phyloP scores from a whole-genome alignment of 2,329 filamentous ascomycete species.

The Scytalidium sp. region DNA sequence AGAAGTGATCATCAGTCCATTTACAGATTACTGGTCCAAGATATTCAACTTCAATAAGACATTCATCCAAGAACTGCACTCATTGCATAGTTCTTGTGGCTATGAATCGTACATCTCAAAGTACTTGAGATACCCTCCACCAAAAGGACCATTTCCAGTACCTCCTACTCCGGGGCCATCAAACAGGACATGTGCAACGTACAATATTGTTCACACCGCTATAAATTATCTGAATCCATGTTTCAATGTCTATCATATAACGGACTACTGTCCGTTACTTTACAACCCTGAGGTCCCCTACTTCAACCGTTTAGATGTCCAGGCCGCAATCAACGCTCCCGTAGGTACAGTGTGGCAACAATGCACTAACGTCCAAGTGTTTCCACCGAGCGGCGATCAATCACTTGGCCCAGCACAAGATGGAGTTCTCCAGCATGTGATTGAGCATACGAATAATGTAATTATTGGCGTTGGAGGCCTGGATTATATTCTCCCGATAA shows the following conservation, averaged over 20 bases:
- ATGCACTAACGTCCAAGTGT: slow-evolving; percentile 38
- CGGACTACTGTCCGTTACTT: slow-evolving; percentile 38
- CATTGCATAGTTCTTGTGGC: slow-evolving; percentile 39
- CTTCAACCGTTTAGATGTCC: slow-evolving; percentile 51
- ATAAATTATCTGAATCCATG: slow-evolving; percentile 42
- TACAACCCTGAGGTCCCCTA: slow-evolving; percentile 39
- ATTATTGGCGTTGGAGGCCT: slow-evolving; percentile 46
- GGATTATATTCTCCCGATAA: slow-evolving; percentile 46
- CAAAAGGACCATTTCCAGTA: slow-evolving; percentile 28
- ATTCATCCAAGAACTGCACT: slow-evolving; percentile 37
- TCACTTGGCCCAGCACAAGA: slow-evolving; percentile 16
- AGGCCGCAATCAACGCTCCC: slow-evolving; percentile 45
- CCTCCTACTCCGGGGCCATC: slow-evolving; percentile 20
- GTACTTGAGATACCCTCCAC: slow-evolving; percentile 40
- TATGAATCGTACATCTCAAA: slow-evolving; percentile 42
- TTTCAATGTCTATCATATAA: slow-evolving; percentile 48
- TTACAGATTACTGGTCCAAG: slow-evolving; percentile 37
- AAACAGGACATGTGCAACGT: slow-evolving; percentile 33
- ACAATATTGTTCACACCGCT: slow-evolving; percentile 34
- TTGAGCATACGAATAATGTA: slow-evolving; percentile 48
- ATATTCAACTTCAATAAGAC: slow-evolving; percentile 42
- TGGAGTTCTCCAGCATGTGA: slow-evolving; percentile 41
- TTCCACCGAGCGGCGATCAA: slow-evolving; percentile 25
- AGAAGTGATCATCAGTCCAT: slow-evolving; percentile 35
- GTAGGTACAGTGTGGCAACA: slow-evolving; percentile 36